Conservation (phyloP, 2,329 filamentous ascomycete species). For the Magnaporthiopsis rhizophila region DNA sequence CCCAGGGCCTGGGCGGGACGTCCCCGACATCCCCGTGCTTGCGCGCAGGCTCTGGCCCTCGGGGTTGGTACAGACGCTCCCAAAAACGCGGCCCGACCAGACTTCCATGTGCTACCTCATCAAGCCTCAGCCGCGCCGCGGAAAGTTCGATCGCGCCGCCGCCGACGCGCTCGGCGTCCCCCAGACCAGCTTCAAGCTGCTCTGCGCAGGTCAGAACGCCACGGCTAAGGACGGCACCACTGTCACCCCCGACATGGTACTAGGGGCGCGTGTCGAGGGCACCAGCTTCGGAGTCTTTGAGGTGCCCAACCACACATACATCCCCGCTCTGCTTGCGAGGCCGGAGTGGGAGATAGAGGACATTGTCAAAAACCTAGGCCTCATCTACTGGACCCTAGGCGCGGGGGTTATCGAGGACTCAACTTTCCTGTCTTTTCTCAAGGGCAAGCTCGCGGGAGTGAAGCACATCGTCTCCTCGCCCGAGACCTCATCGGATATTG, state of each 20-base stretch:
- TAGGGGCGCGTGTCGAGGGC: slow-evolving; percentile 60
- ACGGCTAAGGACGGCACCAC: slow-evolving; percentile 54
- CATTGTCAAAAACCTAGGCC: slow-evolving; percentile 53
- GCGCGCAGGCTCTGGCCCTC: slow-evolving; percentile 75
- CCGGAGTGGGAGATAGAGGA: slow-evolving; percentile 60
- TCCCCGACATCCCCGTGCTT: slow-evolving; percentile 62
- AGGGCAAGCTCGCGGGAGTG: slow-evolving; percentile 42
- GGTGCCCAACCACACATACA: slow-evolving; percentile 61
- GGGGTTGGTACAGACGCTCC: slow-evolving; percentile 55
- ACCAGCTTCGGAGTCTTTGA: slow-evolving; percentile 74
- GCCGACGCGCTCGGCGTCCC: slow-evolving; percentile 59
- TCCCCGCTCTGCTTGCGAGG: slow-evolving; percentile 60
- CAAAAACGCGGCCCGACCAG: slow-evolving; percentile 55
- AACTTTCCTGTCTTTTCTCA: slow-evolving; percentile 62
- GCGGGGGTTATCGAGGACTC: slow-evolving; percentile 55
- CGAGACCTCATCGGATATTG: slow-evolving; percentile 67
- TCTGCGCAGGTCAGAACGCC: slow-evolving; percentile 59
- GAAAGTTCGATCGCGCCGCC: slow-evolving; percentile 64
- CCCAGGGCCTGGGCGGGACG: slow-evolving; percentile 33
- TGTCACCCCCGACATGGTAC: slow-evolving; percentile 80
- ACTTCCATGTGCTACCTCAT: slow-evolving; percentile 82
- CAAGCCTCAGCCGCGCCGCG: slow-evolving; percentile 65
- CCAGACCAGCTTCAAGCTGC: slow-evolving; percentile 44
- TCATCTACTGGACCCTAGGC: slow-evolving; percentile 77
- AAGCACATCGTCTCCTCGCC: slow-evolving; percentile 72